Percentiles rank a stretch among this genome's conserved stretches.
Evolutionary conservation across 305 asterid genomes (phyloP).

Genomic region (Petunia hybrid): DNA sequence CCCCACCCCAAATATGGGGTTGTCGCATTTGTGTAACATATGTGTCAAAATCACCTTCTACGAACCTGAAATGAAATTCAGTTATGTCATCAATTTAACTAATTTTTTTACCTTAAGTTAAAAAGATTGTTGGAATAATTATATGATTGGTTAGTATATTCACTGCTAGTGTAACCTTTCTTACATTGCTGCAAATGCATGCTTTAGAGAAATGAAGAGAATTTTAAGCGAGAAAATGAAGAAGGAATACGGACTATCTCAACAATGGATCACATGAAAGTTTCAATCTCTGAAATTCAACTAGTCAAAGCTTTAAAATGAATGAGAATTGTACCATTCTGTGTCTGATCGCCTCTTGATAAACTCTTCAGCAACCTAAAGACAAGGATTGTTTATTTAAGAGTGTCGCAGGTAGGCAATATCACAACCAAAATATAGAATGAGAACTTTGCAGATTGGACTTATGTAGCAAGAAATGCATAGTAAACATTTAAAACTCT

Average conservation of each 20-base stretch:
- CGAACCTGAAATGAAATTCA: constrained; percentile 50
- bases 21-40: constrained; percentile 65
- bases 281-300: too few relatives aligned
- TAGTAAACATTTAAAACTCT: too few relatives aligned
- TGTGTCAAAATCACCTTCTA: constrained; percentile 76
- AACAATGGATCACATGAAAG: too few relatives aligned
- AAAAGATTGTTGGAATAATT: neutral
- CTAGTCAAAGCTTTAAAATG: too few relatives aligned
- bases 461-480: neutral
- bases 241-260: too few relatives aligned
- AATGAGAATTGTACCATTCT: constrained; percentile 54
- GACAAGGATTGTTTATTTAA: neutral
- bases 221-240: too few relatives aligned
- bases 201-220: too few relatives aligned
- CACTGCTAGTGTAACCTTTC: neutral
- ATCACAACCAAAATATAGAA: neutral
- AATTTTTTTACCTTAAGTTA: neutral
- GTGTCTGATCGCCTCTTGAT: constrained; percentile 68
- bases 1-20: constrained; percentile 84
- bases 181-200: too few relatives aligned
- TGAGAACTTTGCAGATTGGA: neutral
- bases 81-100: neutral
- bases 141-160: neutral
- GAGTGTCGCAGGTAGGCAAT: constrained; percentile 26
- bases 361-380: constrained; percentile 72